A percentile compares a stretch with the other conserved stretches of the same genome.
Conservation (phyloP, 306 rosid species). For the Vachellia pachyceras region DNA sequence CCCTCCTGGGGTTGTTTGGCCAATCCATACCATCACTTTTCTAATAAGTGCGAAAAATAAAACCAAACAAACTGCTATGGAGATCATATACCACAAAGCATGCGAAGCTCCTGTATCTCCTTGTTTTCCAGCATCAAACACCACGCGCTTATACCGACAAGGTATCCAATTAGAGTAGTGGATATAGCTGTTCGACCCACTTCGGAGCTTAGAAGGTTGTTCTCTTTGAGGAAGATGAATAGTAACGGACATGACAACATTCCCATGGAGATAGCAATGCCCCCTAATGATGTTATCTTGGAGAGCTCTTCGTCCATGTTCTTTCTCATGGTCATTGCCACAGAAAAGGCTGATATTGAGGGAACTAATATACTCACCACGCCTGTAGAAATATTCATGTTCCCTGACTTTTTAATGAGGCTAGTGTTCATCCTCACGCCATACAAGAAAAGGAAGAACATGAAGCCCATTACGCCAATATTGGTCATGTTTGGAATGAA, state of each 20-base stretch:
- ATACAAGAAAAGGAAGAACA: constrained; percentile 59
- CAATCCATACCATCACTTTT: constrained; percentile 47
- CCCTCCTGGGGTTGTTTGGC: constrained; percentile 54
- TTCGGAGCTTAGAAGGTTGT: constrained; percentile 79
- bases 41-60: constrained; percentile 33
- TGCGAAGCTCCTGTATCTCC: constrained; percentile 27
- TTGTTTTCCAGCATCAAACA: constrained; percentile 62
- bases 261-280: constrained; percentile 46
- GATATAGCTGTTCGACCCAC: constrained; percentile 61
- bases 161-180: constrained; percentile 54
- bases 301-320: constrained; percentile 62
- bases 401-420: constrained; percentile 53
- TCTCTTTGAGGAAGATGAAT: constrained; percentile 56
- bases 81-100: constrained; percentile 54
- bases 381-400: constrained; percentile 45
- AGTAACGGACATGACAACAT: constrained; percentile 59
- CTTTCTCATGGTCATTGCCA: constrained; percentile 49
- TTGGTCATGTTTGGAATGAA: no score
- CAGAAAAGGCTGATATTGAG: background rate
- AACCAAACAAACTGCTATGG: background rate
- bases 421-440: constrained; percentile 68
- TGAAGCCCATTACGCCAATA: constrained; percentile 70
- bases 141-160: constrained; percentile 32
- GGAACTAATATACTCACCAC: constrained; percentile 51
- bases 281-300: constrained; percentile 53